Evolutionary conservation across 306 rosid species (phyloP).

Genomic region (Quercus engelmannii): DNA sequence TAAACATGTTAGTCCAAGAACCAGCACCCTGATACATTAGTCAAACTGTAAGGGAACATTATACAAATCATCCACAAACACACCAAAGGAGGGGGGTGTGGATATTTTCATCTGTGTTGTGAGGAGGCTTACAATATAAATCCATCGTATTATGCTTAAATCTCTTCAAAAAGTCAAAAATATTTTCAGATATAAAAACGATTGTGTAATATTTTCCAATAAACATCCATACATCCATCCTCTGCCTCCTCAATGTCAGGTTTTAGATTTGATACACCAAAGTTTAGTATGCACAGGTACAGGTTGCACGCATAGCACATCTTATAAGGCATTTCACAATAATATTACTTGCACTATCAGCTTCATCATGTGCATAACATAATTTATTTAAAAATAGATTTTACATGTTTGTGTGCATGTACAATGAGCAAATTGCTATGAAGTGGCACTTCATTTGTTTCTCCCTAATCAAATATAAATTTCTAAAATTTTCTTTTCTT

Average conservation of each 20-base stretch:
- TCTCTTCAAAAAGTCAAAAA: not conserved
- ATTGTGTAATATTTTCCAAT: not conserved
- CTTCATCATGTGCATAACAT: not conserved
- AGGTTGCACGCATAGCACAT: not conserved
- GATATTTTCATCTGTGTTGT: not conserved
- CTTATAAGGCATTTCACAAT: not conserved
- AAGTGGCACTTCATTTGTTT: not conserved
- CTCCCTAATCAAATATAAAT: not conserved
- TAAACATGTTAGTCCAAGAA: conserved; percentile 66
- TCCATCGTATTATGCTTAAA: not conserved
- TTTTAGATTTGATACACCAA: not conserved
- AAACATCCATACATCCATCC: not conserved
- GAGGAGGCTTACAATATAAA: not conserved
- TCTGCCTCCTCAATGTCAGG: not conserved
- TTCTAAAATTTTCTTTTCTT: not conserved
- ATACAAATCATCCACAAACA: not conserved
- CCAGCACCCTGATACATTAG: conserved; percentile 54
- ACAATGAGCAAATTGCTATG: not conserved
- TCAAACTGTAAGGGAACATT: conserved; percentile 7
- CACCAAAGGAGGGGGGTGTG: not conserved
- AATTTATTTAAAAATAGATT: not conserved
- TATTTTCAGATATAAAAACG: not conserved
- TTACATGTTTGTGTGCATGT: not conserved
- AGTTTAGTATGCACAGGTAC: not conserved
- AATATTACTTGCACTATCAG: not conserved